phyloP scores from a whole-genome alignment of 306 rosid genomes.

The Begonia loranthoides region DNA sequence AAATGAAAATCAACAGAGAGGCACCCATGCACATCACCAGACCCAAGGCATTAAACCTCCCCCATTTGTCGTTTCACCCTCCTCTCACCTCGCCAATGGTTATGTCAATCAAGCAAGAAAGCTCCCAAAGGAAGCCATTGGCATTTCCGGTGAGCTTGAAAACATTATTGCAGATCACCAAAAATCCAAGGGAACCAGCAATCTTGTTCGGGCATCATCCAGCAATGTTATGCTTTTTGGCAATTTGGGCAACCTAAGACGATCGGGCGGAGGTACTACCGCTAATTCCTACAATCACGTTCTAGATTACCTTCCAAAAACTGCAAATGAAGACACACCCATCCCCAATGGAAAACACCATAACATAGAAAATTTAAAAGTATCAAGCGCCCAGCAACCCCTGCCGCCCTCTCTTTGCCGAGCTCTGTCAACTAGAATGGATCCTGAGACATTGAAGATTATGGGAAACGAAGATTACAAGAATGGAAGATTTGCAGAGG shows the following conservation, averaged over 20 bases:
- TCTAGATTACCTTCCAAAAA: slow-evolving; percentile 25
- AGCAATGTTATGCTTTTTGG: slow-evolving; percentile 69
- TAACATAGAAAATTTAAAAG: background rate
- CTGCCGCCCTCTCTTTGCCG: slow-evolving; percentile 44
- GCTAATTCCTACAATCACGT: slow-evolving; percentile 9
- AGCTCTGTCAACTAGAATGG: slow-evolving; percentile 76
- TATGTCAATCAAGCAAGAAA: slow-evolving; percentile 50
- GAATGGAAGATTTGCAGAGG: slow-evolving; percentile 74
- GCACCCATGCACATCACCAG: slow-evolving; percentile 2
- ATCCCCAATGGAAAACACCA: slow-evolving; percentile 10
- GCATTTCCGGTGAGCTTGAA: slow-evolving; percentile 82
- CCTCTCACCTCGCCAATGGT: slow-evolving; percentile 12
- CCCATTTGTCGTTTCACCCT: too few relatives aligned
- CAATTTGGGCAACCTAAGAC: slow-evolving; percentile 70
- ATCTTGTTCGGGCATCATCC: slow-evolving; percentile 68
- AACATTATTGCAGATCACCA: slow-evolving; percentile 59
- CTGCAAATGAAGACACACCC: slow-evolving; percentile 18
- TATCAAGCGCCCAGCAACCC: slow-evolving; percentile 4
- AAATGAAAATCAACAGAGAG: slow-evolving; percentile 13
- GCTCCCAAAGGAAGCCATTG: slow-evolving; percentile 58
- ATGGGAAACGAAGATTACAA: slow-evolving; percentile 93
- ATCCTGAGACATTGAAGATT: slow-evolving; percentile 70
- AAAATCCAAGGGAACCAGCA: slow-evolving; percentile 29
- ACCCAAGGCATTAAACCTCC: background rate
- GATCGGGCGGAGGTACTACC: slow-evolving; percentile 17